These are phyloP conservation scores for Solanum sitiens DNA, from an alignment of 257 asterid species.

Conservation along the genomic window DNA sequence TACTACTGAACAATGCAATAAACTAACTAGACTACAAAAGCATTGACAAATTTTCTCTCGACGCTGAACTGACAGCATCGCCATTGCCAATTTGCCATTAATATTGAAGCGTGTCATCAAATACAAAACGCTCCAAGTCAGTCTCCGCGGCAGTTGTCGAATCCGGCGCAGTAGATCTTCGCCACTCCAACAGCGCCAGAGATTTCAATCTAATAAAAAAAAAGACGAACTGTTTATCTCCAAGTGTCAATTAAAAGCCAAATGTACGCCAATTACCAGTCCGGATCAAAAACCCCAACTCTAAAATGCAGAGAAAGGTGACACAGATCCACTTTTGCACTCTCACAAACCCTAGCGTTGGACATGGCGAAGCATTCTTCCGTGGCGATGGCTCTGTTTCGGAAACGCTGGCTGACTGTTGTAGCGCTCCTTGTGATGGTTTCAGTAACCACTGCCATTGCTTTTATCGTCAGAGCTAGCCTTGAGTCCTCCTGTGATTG, in stretches of 20 bases:
- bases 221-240: neutral
- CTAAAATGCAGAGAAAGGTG: conserved; percentile 13
- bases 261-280: conserved; percentile 15
- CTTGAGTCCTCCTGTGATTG: conserved; percentile 17
- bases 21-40: neutral
- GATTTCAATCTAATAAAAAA: neutral
- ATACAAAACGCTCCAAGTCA: neutral
- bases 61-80: neutral
- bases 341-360: conserved; percentile 7
- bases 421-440: conserved; percentile 9
- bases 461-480: conserved; percentile 12
- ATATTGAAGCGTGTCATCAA: neutral
- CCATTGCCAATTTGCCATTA: neutral
- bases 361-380: conserved; percentile 22
- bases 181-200: neutral
- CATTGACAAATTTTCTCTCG: neutral
- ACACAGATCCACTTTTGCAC: neutral
- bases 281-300: neutral
- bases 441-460: conserved; percentile 13
- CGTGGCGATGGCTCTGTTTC: conserved; percentile 4
- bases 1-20: neutral
- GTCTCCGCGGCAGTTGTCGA: neutral
- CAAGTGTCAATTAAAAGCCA: conserved; percentile 11
- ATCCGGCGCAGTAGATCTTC: neutral
- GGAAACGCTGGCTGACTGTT: conserved; percentile 20